phyloP scores from a whole-genome alignment of 2,329 filamentous ascomycete species.

The Xylaria sp. region DNA sequence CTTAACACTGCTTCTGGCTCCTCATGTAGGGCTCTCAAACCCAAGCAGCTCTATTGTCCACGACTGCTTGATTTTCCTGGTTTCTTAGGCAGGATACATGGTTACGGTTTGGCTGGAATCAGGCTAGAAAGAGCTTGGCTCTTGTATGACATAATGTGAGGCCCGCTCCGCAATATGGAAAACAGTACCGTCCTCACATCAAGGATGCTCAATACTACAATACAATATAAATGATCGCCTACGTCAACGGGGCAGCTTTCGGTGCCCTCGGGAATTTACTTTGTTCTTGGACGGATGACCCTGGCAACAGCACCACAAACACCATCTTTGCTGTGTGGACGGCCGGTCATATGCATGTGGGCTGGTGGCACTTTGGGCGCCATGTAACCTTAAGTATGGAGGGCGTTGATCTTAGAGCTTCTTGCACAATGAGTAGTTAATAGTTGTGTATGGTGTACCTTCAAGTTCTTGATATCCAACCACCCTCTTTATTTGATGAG shows the following conservation, averaged over 20 bases:
- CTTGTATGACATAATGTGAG: background rate
- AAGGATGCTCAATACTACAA: background rate
- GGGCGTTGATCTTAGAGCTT: conserved; percentile 32
- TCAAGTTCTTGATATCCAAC: conserved; percentile 24
- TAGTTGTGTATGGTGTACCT: conserved; percentile 2
- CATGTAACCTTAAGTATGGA: conserved; percentile 36
- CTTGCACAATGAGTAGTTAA: too few species aligned
- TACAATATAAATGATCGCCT: conserved; percentile 11
- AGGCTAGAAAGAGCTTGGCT: conserved; percentile 9
- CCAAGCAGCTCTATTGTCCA: background rate
- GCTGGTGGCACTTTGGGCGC: conserved; percentile 34
- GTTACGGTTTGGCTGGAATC: background rate
- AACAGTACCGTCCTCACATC: background rate
- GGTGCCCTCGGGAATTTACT: conserved; percentile 29
- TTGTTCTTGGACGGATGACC: conserved; percentile 26
- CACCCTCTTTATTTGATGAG: conserved; percentile 21
- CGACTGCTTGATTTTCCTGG: conserved; percentile 3
- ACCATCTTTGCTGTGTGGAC: conserved; percentile 17
- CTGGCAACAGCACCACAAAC: conserved; percentile 26
- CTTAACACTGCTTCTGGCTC: background rate
- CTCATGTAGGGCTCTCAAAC: background rate
- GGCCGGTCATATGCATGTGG: conserved; percentile 36
- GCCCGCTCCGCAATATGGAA: background rate
- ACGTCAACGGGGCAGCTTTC: conserved; percentile 28
- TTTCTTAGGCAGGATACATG: conserved; percentile 3